These are phyloP conservation scores for Onygenales sp. DNA, from an alignment of 2,329 filamentous ascomycete species.

Conservation along the genomic window DNA sequence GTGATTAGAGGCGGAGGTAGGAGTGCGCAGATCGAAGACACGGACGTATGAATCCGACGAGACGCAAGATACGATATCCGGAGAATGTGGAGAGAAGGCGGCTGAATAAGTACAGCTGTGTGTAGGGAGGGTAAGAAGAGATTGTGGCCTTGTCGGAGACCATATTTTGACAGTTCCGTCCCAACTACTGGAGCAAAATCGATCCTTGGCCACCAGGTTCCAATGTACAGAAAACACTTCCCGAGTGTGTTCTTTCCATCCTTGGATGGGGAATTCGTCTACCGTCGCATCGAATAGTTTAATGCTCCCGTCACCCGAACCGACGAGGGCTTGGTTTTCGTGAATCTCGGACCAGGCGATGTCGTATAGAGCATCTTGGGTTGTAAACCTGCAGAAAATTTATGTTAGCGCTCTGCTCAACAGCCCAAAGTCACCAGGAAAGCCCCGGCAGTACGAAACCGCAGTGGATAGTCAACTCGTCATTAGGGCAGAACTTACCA, in stretches of 20 bases:
- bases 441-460: no score
- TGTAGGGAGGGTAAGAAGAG: constrained; percentile 76
- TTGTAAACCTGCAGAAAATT: constrained; percentile 62
- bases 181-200: constrained; percentile 87
- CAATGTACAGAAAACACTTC: constrained; percentile 90
- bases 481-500: constrained; percentile 42
- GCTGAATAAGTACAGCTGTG: constrained; percentile 91
- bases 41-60: constrained; percentile 82
- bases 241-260: constrained; percentile 85
- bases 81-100: constrained; percentile 81
- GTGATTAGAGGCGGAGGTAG: constrained; percentile 78
- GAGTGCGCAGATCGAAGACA: constrained; percentile 84
- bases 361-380: constrained; percentile 94
- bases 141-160: constrained; percentile 67
- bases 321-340: constrained; percentile 84
- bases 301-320: constrained; percentile 85
- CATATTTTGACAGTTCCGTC: constrained; percentile 95
- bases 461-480: no score
- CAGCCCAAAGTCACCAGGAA: no score
- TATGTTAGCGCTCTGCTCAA: neutral
- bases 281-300: constrained; percentile 86
- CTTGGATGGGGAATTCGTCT: constrained; percentile 76
- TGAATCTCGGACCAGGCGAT: constrained; percentile 91
- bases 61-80: constrained; percentile 75
- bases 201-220: constrained; percentile 86